phyloP scores from a whole-genome alignment of 2,329 filamentous ascomycete genomes.

The Fusarium albidum region DNA sequence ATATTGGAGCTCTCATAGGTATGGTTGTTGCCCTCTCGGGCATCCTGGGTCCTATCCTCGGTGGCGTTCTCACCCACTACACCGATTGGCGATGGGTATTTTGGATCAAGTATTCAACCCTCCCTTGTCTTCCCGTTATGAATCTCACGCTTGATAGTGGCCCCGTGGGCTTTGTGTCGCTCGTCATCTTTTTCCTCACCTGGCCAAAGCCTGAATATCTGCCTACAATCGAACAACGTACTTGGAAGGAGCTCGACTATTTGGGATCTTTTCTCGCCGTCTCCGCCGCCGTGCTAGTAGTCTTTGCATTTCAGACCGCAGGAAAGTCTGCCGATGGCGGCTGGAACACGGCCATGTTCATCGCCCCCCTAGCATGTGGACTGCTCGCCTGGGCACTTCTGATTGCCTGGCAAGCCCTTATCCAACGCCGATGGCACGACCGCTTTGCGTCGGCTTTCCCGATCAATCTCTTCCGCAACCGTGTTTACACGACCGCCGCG shows the following conservation, averaged over 20 bases:
- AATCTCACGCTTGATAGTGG: conserved; percentile 47
- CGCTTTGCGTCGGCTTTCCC: conserved; percentile 54
- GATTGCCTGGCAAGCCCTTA: conserved; percentile 41
- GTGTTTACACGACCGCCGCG: conserved; percentile 52
- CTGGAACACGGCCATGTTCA: conserved; percentile 53
- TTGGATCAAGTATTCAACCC: conserved; percentile 61
- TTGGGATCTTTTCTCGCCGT: conserved; percentile 63
- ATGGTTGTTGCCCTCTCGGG: conserved; percentile 57
- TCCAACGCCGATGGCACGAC: conserved; percentile 38
- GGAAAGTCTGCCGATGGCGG: conserved; percentile 44
- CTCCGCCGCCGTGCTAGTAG: conserved; percentile 60
- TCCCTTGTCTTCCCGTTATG: neutral
- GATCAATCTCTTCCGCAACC: conserved; percentile 56
- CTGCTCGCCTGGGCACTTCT: conserved; percentile 41
- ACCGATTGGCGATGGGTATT: conserved; percentile 64
- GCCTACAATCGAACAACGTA: conserved; percentile 47
- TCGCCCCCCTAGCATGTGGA: conserved; percentile 43
- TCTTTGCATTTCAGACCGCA: conserved; percentile 65
- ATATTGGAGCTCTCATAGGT: conserved; percentile 58
- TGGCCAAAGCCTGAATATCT: conserved; percentile 59
- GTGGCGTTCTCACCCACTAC: conserved; percentile 59
- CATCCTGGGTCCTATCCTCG: conserved; percentile 60
- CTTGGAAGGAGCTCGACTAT: conserved; percentile 62
- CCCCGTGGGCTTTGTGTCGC: conserved; percentile 57
- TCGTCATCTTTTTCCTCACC: conserved; percentile 55